Conservation (phyloP, 176 grass and related monocot species). For the Leersia perrieri region DNA sequence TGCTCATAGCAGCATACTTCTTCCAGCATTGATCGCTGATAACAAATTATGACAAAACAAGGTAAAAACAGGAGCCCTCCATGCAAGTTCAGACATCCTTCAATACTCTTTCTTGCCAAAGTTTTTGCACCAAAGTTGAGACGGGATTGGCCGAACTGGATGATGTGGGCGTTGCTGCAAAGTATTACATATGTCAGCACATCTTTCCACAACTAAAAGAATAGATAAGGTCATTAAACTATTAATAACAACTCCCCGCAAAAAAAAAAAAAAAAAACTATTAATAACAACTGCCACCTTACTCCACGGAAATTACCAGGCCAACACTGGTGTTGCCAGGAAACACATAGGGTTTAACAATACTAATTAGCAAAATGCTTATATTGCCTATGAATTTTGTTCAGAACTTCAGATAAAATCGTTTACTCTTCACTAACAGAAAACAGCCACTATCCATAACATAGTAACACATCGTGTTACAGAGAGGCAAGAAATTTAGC, state of each 20-base stretch:
- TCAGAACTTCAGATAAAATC: neutral
- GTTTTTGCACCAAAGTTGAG: conserved; percentile 99
- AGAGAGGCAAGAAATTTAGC: neutral
- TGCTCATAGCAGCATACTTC: conserved; percentile 3
- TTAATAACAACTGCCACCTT: neutral
- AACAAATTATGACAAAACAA: conserved; percentile 28
- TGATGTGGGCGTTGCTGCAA: conserved; percentile 92
- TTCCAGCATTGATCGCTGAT: conserved; percentile 13
- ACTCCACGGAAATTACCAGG: neutral
- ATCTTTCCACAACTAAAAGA: neutral
- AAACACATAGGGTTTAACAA: neutral
- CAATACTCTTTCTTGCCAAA: conserved; percentile 92
- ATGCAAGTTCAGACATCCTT: neutral
- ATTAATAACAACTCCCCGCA: too few relatives aligned
- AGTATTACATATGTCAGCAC: conserved; percentile 3
- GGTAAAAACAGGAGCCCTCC: conserved; percentile 8
- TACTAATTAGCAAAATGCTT: neutral
- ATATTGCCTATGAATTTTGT: neutral
- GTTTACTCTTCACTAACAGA: neutral
- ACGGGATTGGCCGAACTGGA: conserved; percentile 88
- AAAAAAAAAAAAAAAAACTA: too few relatives aligned
- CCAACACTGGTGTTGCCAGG: neutral
- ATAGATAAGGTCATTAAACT: neutral
- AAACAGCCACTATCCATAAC: neutral
- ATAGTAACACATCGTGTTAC: neutral